Evolutionary conservation across 2,329 filamentous ascomycete species (phyloP), one percentile per base, ranked within the genome.

Genomic region (Pochonia chlamydosporia): DNA sequence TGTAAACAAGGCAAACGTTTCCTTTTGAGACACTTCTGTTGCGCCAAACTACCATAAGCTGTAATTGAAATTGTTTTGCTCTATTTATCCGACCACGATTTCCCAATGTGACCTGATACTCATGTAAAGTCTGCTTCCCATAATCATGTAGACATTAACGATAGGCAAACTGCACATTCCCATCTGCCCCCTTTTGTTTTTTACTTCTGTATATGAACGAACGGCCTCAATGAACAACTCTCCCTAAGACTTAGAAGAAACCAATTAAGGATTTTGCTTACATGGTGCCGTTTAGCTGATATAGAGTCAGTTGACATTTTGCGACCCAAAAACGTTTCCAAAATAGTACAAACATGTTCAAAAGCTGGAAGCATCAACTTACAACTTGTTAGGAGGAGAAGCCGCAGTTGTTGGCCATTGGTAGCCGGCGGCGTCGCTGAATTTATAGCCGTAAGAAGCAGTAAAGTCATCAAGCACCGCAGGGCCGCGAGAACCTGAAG

Each of bases 391-490:
- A 41, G 72, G 72, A 36, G 66, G 61, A 49, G 78, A 74, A 28
- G 81, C 81, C 54, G 83, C 82, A 49, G 86, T 89, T 49, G 88
- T 87, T 30, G 89, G 89, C 91, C 91, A 96, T 71, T 95, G 89
- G 74, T 96, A 96, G 48, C 91, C 91, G 58, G 91, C 88, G 52
- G 91, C 89, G 62, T 99, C 93, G 65, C 88, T 95, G 76, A 99
- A 99, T 71, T 96, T 96, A 79, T 99, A 99, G 54, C 93, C 93
- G 66, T 96, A 99, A 5, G 91, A 96, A 35, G 91, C 87, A 26
- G 92, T 97, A 74, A 99, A 99, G 73, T 99, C 93, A 60, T 99
- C 93, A 48, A 99, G 80, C 31, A 99, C 92, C 47, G 91, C 88
- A 24, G 95, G 95, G 51, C 95, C 93, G 61, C 95, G 92, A 50